Evolutionary conservation across 805 yeast genomes (phyloP), one percentile per base, ranked within the genome.

Genomic region (Pichia ethanolica): DNA sequence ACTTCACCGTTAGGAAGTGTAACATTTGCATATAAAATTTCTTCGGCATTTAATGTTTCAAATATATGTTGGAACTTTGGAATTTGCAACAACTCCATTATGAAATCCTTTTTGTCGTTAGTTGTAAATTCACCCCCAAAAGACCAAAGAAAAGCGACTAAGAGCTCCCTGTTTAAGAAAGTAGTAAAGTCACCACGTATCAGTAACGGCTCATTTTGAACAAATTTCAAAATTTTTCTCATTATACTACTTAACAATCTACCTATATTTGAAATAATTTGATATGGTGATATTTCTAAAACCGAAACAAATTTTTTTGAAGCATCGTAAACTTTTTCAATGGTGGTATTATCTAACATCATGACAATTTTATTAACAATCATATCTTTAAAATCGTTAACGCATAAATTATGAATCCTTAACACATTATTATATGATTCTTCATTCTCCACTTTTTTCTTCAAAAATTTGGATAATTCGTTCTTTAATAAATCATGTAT

Each of bases 81-180:
- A 0, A 58, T 35, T 0, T 53, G 35, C 5, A 59, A 26, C 9
- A 78, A 39, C 20, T 56, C 55, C 3, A 50, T 42, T 5, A 72
- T 65, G 56, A 80, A 73, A 3, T 33, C 28, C 8, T 61, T 63
- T 40, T 82, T 69, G 1, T 72, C 77, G 0, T 53, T 56, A 1
- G 63, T 40, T 0, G 68, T 42, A 36, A 76, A 63, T 54, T 81
- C 87, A 1, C 91, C 91, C 0, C 79, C 71, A 57, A 81, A 77
- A 0, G 88, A 70, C 93, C 93, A 86, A 0, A 75, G 61, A 13
- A 79, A 39, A 0, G 82, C 61, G 10, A 73, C 54, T 10, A 72
- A 46, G 1, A 69, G 50, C 0, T 71, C 58, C 51, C 71, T 74
- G 2, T 46, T 51, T 11, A 68, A 61, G 56, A 60, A 77, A 0